Evolutionary conservation across 495 filamentous ascomycete genomes (phyloP).

Genomic region (Cercophora scortea): DNA sequence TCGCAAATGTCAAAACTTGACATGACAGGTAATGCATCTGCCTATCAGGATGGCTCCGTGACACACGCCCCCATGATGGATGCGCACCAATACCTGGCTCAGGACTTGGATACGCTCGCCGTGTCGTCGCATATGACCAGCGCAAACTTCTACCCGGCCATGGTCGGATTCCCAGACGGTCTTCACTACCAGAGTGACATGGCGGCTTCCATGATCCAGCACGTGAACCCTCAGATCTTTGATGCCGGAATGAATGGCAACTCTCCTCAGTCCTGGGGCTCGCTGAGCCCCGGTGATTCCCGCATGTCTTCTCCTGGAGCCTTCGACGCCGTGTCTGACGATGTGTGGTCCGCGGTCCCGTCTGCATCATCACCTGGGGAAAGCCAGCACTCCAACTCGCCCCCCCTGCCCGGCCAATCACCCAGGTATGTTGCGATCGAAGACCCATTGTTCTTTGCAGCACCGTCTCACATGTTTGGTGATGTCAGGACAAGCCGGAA

Average conservation of each 20-base stretch:
- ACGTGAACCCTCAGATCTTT: conserved; percentile 41
- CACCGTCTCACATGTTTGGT: conserved; percentile 17
- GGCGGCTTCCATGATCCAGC: conserved; percentile 30
- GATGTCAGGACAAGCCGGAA: conserved; percentile 22
- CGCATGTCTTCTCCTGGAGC: conserved; percentile 40
- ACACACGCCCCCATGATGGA: conserved; percentile 34
- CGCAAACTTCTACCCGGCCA: conserved; percentile 30
- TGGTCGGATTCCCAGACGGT: conserved; percentile 33
- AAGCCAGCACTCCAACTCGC: conserved; percentile 39
- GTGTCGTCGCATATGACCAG: conserved; percentile 28
- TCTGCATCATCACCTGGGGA: conserved; percentile 34
- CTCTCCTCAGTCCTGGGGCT: conserved; percentile 42
- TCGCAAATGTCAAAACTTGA: conserved; percentile 41
- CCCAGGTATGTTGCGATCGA: conserved; percentile 37
- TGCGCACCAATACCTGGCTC: conserved; percentile 35
- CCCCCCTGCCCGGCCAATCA: conserved; percentile 36
- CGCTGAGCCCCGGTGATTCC: conserved; percentile 40
- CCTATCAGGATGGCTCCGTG: conserved; percentile 23
- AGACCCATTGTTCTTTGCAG: neutral
- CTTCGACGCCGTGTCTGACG: conserved; percentile 35
- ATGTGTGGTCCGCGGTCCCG: conserved; percentile 35
- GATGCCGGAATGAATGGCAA: conserved; percentile 31
- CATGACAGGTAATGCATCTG: conserved; percentile 38
- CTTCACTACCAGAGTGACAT: conserved; percentile 32
- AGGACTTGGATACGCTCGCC: conserved; percentile 37